A percentile compares a stretch with the other conserved stretches of the same genome.
These are phyloP conservation scores for Salix brachista DNA, from an alignment of 345 rosid genomes.

Conservation along the genomic window DNA sequence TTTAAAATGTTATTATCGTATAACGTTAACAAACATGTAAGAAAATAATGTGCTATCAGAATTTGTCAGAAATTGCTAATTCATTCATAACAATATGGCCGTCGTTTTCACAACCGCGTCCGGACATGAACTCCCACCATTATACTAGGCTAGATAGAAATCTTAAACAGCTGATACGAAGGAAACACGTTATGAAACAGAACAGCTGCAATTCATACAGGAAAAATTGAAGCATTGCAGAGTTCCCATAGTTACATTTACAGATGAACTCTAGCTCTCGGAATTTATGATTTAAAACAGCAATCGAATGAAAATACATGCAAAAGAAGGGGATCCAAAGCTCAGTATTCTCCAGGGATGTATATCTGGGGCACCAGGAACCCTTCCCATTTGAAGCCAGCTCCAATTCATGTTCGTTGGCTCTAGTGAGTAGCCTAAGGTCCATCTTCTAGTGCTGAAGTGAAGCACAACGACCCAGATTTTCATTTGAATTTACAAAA, in stretches of 20 bases:
- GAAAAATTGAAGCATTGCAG: conserved; percentile 12
- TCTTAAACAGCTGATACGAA: neutral
- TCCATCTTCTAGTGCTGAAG: conserved; percentile 76
- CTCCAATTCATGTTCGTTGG: neutral
- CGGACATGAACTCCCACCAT: neutral
- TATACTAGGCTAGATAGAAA: neutral
- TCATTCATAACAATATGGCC: no score
- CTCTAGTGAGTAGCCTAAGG: conserved; percentile 18
- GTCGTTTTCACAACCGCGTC: no score
- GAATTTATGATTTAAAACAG: conserved; percentile 9
- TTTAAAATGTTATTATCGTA: no score
- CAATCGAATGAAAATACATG: neutral
- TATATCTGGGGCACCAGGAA: neutral
- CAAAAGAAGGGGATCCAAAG: neutral
- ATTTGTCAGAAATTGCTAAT: no score
- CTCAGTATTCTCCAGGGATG: conserved; percentile 2
- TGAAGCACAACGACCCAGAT: conserved; percentile 1
- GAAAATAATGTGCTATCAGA: no score
- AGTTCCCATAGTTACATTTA: conserved; percentile 27
- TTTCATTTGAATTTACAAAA: conserved; percentile 2
- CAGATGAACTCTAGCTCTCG: conserved; percentile 21
- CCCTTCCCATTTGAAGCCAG: neutral
- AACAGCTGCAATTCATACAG: conserved; percentile 1
- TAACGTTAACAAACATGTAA: no score
- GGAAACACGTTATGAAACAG: neutral